Percentiles rank a stretch among this genome's conserved stretches.
Evolutionary conservation across 2,329 filamentous ascomycete genomes (phyloP).

Genomic region (Dothistroma septosporum): DNA sequence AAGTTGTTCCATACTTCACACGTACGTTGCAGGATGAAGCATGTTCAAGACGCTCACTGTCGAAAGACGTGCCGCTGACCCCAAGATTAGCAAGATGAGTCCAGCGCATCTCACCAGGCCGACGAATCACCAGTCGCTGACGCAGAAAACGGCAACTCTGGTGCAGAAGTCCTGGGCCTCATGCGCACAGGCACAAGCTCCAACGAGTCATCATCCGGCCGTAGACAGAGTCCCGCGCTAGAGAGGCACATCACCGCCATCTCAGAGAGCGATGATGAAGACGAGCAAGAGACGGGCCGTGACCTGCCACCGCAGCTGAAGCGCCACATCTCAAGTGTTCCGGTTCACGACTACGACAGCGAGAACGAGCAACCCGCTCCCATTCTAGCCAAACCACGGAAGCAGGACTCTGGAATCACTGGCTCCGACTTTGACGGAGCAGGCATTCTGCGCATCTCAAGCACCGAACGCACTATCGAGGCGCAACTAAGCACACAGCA

Average conservation of each 20-base stretch:
- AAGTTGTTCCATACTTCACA: background rate
- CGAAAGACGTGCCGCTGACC: background rate
- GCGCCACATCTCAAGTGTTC: constrained; percentile 17
- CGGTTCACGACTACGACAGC: constrained; percentile 17
- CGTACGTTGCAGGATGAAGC: background rate
- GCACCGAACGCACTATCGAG: background rate
- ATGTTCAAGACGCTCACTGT: background rate
- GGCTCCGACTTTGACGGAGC: constrained; percentile 12
- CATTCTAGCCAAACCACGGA: background rate
- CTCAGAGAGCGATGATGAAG: constrained; percentile 6
- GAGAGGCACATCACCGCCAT: constrained; percentile 15
- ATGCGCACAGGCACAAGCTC: constrained; percentile 2
- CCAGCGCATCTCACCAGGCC: background rate
- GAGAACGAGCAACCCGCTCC: constrained; percentile 1
- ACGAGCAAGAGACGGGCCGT: background rate
- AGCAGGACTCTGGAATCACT: constrained; percentile 8
- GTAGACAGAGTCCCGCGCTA: constrained; percentile 3
- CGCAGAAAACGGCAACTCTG: background rate
- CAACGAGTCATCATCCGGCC: background rate
- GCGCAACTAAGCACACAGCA: background rate
- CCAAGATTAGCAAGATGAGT: background rate
- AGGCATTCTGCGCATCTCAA: constrained; percentile 5
- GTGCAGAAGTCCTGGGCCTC: constrained; percentile 2
- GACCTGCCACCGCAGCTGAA: constrained; percentile 10
- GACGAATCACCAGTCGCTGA: background rate